Percentiles rank a stretch among this genome's conserved stretches.
phyloP scores from a whole-genome alignment of 345 rosid species.

The Mercurialis annua region DNA sequence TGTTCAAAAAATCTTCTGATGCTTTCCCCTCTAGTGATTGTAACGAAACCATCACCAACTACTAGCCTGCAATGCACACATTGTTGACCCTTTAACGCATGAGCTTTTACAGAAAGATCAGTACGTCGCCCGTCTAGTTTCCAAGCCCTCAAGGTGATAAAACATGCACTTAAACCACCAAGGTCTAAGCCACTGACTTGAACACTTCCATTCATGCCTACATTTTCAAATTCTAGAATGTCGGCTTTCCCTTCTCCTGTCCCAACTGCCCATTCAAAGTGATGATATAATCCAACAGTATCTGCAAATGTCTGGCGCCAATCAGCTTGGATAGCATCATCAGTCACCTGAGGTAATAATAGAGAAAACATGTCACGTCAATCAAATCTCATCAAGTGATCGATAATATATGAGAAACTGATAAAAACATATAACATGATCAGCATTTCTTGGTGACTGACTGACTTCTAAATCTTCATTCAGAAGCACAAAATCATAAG shows the following conservation, averaged over 20 bases:
- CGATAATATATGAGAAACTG: background rate
- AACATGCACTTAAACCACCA: slow-evolving; percentile 57
- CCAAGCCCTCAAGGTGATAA: slow-evolving; percentile 83
- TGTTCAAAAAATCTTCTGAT: slow-evolving; percentile 85
- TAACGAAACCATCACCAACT: slow-evolving; percentile 89
- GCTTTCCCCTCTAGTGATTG: slow-evolving; percentile 79
- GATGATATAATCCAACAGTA: slow-evolving; percentile 65
- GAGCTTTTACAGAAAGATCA: slow-evolving; percentile 86
- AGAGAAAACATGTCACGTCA: slow-evolving; percentile 14
- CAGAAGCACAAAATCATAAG: slow-evolving; percentile 3
- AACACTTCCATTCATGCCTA: slow-evolving; percentile 65
- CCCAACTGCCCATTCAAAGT: slow-evolving; percentile 97
- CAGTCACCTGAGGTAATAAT: slow-evolving; percentile 56
- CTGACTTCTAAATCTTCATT: background rate
- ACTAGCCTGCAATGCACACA: slow-evolving; percentile 91
- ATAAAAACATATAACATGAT: slow-evolving; percentile 4
- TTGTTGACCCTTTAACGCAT: slow-evolving; percentile 71
- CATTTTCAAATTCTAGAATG: slow-evolving; percentile 75
- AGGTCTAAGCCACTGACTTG: slow-evolving; percentile 69
- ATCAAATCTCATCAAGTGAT: background rate
- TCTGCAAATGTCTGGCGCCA: slow-evolving; percentile 79
- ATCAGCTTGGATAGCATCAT: slow-evolving; percentile 73
- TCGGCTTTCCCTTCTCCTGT: slow-evolving; percentile 85
- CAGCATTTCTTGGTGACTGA: background rate
- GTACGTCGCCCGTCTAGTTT: slow-evolving; percentile 74